A percentile compares a stretch with the other conserved stretches of the same genome.
Conservation (phyloP, 2,329 filamentous ascomycete genomes). For the Penicillium brevicompactum region DNA sequence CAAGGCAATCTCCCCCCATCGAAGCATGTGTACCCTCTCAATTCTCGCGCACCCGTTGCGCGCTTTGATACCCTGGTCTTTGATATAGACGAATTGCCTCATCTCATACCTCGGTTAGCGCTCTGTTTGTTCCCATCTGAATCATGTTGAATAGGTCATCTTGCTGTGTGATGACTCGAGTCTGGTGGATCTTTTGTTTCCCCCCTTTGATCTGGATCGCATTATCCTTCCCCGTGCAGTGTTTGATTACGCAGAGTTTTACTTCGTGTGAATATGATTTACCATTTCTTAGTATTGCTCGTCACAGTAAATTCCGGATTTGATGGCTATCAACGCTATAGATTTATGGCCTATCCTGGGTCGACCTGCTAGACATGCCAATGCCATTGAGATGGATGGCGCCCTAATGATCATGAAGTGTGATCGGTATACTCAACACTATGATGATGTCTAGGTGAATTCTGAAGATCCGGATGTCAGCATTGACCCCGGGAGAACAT, state of each 20-base stretch:
- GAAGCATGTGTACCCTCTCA: conserved; percentile 1
- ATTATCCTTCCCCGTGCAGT: conserved; percentile 5
- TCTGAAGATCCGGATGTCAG: too few relatives aligned
- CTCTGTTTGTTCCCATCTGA: conserved; percentile 2
- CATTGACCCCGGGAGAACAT: too few relatives aligned
- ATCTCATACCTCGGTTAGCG: conserved; percentile 10
- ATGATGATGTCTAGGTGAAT: too few relatives aligned
- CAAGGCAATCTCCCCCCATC: conserved; percentile 1
- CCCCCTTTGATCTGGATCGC: background rate
- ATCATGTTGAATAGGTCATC: background rate
- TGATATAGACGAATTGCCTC: conserved; percentile 24
- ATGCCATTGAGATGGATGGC: too few relatives aligned
- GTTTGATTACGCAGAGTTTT: conserved; percentile 19
- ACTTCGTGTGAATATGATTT: conserved; percentile 28
- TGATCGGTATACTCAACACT: too few relatives aligned
- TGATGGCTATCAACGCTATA: too few relatives aligned
- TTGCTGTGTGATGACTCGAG: background rate
- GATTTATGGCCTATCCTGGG: too few relatives aligned
- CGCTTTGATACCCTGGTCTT: conserved; percentile 13
- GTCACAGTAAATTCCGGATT: too few relatives aligned
- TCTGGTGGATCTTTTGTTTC: background rate
- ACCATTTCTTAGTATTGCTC: background rate
- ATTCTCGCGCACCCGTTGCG: conserved; percentile 1
- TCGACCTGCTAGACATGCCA: too few relatives aligned
- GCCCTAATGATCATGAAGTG: too few relatives aligned